Evolutionary conservation across 495 filamentous ascomycete genomes (phyloP).

Genomic region (Daldinia bambusicola): DNA sequence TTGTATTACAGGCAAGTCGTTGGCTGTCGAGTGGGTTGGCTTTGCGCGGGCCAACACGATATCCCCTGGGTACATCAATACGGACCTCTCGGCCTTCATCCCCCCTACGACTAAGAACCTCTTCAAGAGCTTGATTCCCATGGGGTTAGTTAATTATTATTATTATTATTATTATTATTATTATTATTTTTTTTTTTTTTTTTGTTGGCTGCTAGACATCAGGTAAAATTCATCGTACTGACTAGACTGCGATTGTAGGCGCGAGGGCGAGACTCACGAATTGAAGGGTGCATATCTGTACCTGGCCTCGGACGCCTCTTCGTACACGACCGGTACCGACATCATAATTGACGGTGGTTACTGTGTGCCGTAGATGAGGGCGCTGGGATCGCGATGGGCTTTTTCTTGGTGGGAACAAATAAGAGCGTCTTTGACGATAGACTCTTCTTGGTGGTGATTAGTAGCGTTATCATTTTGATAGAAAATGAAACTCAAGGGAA

Average conservation of each 20-base stretch:
- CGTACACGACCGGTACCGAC: conserved; percentile 86
- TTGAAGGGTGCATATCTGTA: conserved; percentile 92
- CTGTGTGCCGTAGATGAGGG: conserved; percentile 50
- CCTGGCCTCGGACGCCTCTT: conserved; percentile 81
- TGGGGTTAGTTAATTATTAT: conserved; percentile 81
- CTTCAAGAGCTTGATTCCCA: conserved; percentile 84
- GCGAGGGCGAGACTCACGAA: conserved; percentile 77
- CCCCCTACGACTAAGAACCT: conserved; percentile 74
- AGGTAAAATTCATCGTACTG: conserved; percentile 4
- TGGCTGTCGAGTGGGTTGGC: conserved; percentile 87
- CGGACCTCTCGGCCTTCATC: conserved; percentile 82
- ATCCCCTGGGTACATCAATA: conserved; percentile 88
- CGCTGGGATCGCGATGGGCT: not conserved
- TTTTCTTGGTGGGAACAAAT: not conserved
- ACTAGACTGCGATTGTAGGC: conserved; percentile 49
- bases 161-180: too few relatives aligned
- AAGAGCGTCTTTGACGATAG: not conserved
- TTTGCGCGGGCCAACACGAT: conserved; percentile 86
- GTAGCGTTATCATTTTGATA: too few relatives aligned
- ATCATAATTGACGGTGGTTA: conserved; percentile 78
- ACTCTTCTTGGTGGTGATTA: not conserved
- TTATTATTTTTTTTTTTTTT: too few relatives aligned
- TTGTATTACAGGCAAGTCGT: conserved; percentile 69
- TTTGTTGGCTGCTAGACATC: not conserved
- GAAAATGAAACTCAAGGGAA: not conserved